A percentile compares a stretch with the other conserved stretches of the same genome.
These are phyloP conservation scores for Moesziomyces sp. DNA, from an alignment of 1,284 basidiomycete species.

Conservation along the genomic window DNA sequence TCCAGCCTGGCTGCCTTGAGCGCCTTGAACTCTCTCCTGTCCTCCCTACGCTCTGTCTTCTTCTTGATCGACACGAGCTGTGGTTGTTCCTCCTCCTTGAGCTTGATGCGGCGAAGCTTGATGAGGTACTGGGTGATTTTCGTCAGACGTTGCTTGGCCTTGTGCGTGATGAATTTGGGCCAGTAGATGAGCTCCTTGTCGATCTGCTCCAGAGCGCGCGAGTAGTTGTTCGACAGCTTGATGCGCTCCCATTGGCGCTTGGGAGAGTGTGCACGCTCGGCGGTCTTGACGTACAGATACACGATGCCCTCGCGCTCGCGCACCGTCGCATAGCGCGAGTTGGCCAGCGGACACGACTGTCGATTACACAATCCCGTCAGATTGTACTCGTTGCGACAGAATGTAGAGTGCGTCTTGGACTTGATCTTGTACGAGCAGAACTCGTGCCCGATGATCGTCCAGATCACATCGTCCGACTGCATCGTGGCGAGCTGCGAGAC, in stretches of 20 bases:
- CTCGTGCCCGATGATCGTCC: slow-evolving; percentile 65
- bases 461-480: slow-evolving; percentile 67
- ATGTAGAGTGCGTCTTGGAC: slow-evolving; percentile 73
- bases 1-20: slow-evolving; percentile 86
- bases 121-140: slow-evolving; percentile 99
- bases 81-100: slow-evolving; percentile 81
- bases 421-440: slow-evolving; percentile 68
- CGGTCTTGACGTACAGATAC: slow-evolving; percentile 98
- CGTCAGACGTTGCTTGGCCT: slow-evolving; percentile 98
- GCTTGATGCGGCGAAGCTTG: slow-evolving; percentile 90
- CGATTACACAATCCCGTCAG: slow-evolving; percentile 96
- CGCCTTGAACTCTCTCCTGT: slow-evolving; percentile 92
- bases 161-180: slow-evolving; percentile 97
- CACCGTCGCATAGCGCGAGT: slow-evolving; percentile 96
- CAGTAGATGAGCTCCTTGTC: slow-evolving; percentile 95
- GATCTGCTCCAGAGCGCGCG: slow-evolving; percentile 81
- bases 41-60: slow-evolving; percentile 94
- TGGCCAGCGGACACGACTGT: slow-evolving; percentile 95
- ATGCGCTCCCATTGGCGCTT: slow-evolving; percentile 97
- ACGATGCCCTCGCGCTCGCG: slow-evolving; percentile 91
- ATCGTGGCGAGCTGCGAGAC: slow-evolving; percentile 13
- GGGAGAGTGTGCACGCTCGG: slow-evolving; percentile 94
- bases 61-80: slow-evolving; percentile 95
- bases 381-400: slow-evolving; percentile 99
- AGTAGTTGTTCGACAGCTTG: slow-evolving; percentile 91